Conservation (phyloP, 305 asterid species). For the Ruellia speciosa region DNA sequence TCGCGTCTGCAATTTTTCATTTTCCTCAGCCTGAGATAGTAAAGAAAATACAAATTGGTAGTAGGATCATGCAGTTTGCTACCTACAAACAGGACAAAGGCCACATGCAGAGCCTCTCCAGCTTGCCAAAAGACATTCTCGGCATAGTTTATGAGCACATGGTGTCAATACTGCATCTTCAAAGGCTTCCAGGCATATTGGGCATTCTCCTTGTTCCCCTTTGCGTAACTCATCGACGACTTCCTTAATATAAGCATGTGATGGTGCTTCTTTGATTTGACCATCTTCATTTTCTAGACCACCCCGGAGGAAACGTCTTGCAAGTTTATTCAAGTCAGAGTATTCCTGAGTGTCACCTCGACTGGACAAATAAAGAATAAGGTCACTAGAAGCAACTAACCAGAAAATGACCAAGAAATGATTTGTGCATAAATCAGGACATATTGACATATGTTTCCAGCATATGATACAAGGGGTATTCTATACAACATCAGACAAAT, state of each 20-base stretch:
- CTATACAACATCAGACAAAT: neutral
- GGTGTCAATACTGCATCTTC: constrained; percentile 99
- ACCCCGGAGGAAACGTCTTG: constrained; percentile 72
- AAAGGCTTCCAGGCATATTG: constrained; percentile 94
- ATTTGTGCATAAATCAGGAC: constrained; percentile 2
- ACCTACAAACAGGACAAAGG: constrained; percentile 99
- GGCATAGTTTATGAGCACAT: constrained; percentile 93
- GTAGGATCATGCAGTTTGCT: constrained; percentile 23
- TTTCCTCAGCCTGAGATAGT: constrained; percentile 11
- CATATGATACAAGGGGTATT: neutral
- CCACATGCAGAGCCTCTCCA: constrained; percentile 78
- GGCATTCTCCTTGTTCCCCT: constrained; percentile 94
- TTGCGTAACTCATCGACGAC: constrained; percentile 81
- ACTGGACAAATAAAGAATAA: constrained; percentile 39
- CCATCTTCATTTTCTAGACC: constrained; percentile 49
- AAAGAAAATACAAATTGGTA: constrained; percentile 10
- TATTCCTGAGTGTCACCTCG: constrained; percentile 98
- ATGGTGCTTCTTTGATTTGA: constrained; percentile 51
- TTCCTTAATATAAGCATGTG: constrained; percentile 84
- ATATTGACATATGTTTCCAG: neutral
- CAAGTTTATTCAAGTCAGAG: constrained; percentile 87
- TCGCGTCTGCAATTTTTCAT: too few species aligned
- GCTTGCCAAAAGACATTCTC: constrained; percentile 94
- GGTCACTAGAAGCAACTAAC: constrained; percentile 23
- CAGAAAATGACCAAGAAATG: neutral